A percentile compares a stretch with the other conserved stretches of the same genome.
phyloP scores from a whole-genome alignment of 2,329 filamentous ascomycete species.

The Penicillium sp. region DNA sequence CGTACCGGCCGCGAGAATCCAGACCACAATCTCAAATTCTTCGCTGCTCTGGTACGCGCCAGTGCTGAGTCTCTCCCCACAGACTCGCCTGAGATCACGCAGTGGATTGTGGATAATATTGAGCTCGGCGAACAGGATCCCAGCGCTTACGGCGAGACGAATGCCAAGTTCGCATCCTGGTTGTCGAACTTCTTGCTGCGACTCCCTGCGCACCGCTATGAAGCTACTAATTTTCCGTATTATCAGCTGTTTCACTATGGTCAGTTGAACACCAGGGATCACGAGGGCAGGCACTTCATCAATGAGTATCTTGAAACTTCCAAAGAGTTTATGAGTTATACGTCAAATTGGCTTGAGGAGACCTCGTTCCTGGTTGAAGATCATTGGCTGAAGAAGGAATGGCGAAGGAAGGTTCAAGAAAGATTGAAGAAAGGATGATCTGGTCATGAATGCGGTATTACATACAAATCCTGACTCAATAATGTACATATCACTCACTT shows the following conservation, averaged over 20 bases:
- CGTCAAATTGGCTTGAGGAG: constrained; percentile 31
- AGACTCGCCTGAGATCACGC: constrained; percentile 35
- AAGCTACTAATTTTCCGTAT: constrained; percentile 12
- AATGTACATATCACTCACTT: too few species aligned
- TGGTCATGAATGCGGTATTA: too few species aligned
- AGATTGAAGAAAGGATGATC: too few species aligned
- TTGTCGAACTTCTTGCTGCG: constrained; percentile 35
- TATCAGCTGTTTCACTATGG: constrained; percentile 28
- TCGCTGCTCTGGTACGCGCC: constrained; percentile 36
- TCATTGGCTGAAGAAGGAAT: constrained; percentile 17
- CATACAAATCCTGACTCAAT: too few species aligned
- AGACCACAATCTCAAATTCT: constrained; percentile 23
- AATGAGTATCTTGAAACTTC: constrained; percentile 26
- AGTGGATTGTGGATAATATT: constrained; percentile 34
- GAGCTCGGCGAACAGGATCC: constrained; percentile 3
- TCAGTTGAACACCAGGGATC: constrained; percentile 18
- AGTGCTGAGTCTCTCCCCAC: constrained; percentile 39
- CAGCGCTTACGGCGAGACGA: constrained; percentile 5
- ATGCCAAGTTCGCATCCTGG: constrained; percentile 33
- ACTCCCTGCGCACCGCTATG: constrained; percentile 27
- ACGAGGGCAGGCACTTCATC: constrained; percentile 25
- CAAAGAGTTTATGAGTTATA: constrained; percentile 12
- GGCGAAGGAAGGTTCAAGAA: too few species aligned
- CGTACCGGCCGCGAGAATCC: constrained; percentile 22
- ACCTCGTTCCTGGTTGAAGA: constrained; percentile 12